Percentiles rank a stretch among this genome's conserved stretches.
phyloP scores from a whole-genome alignment of 2,329 filamentous ascomycete species.

The Neocucurbitaria cava region DNA sequence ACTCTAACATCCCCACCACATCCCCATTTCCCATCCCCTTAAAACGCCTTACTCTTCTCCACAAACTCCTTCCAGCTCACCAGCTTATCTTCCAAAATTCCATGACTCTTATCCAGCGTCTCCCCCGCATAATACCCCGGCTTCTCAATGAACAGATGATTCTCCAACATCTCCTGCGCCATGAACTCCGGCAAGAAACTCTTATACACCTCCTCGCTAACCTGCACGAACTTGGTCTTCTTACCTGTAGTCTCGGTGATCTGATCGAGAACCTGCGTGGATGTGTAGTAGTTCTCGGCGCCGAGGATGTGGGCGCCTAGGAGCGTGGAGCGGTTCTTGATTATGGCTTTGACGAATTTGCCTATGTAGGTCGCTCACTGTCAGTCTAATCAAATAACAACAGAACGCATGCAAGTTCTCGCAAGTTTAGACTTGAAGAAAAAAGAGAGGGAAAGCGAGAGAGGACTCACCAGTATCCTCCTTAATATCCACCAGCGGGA shows the following conservation, averaged over 20 bases:
- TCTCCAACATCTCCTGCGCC: slow-evolving; percentile 61
- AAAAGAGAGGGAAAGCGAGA: too few relatives aligned
- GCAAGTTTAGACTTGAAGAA: neutral
- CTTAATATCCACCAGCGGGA: slow-evolving; percentile 54
- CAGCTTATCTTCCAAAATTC: neutral
- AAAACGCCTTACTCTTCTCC: neutral
- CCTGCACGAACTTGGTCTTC: slow-evolving; percentile 12
- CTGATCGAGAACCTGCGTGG: slow-evolving; percentile 28
- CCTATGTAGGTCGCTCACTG: slow-evolving; percentile 39
- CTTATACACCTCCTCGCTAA: slow-evolving; percentile 49
- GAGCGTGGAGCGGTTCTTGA: slow-evolving; percentile 13
- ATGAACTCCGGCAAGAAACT: slow-evolving; percentile 48
- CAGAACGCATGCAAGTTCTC: neutral
- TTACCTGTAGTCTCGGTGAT: slow-evolving; percentile 39
- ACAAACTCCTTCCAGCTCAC: neutral
- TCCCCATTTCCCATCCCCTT: neutral
- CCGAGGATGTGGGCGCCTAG: slow-evolving; percentile 55
- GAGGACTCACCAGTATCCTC: slow-evolving; percentile 55
- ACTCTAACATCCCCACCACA: neutral
- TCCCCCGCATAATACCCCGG: slow-evolving; percentile 62
- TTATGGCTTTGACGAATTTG: slow-evolving; percentile 34
- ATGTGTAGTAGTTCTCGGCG: slow-evolving; percentile 43
- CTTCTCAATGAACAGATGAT: slow-evolving; percentile 59
- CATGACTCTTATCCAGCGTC: slow-evolving; percentile 48
- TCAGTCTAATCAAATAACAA: slow-evolving; percentile 2